Percentiles rank a stretch among this genome's conserved stretches.
phyloP scores from a whole-genome alignment of 257 asterid genomes.

The Solanum appendiculatum region DNA sequence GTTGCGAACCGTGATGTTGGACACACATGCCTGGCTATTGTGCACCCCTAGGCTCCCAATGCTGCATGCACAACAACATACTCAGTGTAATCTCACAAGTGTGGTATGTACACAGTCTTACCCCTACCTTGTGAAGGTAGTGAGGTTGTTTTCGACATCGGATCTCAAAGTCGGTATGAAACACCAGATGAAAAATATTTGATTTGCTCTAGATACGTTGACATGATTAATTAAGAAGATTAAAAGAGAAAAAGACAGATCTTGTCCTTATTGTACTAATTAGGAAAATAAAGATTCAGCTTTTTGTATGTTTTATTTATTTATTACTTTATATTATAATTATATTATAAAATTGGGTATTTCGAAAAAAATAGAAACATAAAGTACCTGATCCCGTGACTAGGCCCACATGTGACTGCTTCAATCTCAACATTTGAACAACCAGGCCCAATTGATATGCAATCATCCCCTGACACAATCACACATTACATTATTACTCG shows the following conservation, averaged over 20 bases:
- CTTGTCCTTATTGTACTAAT: not conserved
- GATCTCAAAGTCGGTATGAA: not conserved
- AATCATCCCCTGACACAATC: constrained; percentile 66
- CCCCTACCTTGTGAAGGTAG: accelerated
- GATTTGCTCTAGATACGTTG: not conserved
- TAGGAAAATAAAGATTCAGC: not conserved
- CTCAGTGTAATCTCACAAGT: not conserved
- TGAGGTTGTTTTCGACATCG: accelerated
- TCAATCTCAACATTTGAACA: constrained; percentile 81
- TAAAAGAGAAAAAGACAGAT: not conserved
- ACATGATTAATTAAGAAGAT: not conserved
- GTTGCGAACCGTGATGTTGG: constrained; percentile 69
- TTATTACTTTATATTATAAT: not conserved
- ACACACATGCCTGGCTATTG: constrained; percentile 75
- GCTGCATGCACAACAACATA: not conserved
- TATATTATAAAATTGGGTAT: not conserved
- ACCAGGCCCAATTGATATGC: constrained; percentile 90
- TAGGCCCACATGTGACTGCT: constrained; percentile 86
- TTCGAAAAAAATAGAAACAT: not conserved
- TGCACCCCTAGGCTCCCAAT: constrained; percentile 90
- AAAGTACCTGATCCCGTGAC: constrained; percentile 90
- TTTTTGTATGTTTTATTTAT: not conserved
- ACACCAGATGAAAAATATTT: not conserved
- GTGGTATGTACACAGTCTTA: accelerated
- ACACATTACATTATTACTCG: not conserved